Evolutionary conservation across 148 eudicot genomes (phyloP), one percentile per base, ranked within the genome.

Genomic region (Rhododendron simsii): DNA sequence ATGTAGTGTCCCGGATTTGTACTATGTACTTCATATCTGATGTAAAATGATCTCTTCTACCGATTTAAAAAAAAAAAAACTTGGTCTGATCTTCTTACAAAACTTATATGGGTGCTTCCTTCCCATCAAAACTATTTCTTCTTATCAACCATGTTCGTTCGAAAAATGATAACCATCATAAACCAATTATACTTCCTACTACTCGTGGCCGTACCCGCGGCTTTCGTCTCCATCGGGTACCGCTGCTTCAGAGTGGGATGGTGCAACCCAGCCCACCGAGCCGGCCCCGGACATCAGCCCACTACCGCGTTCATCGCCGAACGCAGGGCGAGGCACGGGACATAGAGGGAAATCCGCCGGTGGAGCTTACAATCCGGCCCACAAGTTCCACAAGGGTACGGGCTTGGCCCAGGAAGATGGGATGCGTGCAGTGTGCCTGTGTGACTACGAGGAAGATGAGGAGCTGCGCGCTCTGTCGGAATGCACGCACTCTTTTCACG

Each of bases 401-500:
- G 81, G 73, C 0, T 30, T 83, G 37, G 80, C 15, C 13, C 84
- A 83, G 30, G 88, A 83, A 48, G 88, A 88, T 15, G 81, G 73
- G 21, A 48, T 37, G 12, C 86, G 90, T 14, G 45, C 88, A 11
- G 76, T 88, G 8, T 88, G 90, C 47, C 41, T 88, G 81, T 13
- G 84, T 14, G 90, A 88, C 16, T 88, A 41, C 48, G 86, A 78
- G 51, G 88, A 85, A 50, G 87, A 81, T 1, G 90, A 88, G 14
- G 88, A 86, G 44, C 0, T 88, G 4, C 86, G 90, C 4, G 71
- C 81, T 2, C 53, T 88, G 63, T 86, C 86, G 3, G 84, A 65
- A 59, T 88, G 90, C 23, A 3, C 69, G 65, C 90, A 88, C 65
- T 51, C 88, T 12, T 88, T 63, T 78, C 90, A 88, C 45, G 45